Percentiles rank a stretch among this genome's conserved stretches.
Conservation (phyloP, 192 early-diverging fungal species). For the Podila clonocystis region DNA sequence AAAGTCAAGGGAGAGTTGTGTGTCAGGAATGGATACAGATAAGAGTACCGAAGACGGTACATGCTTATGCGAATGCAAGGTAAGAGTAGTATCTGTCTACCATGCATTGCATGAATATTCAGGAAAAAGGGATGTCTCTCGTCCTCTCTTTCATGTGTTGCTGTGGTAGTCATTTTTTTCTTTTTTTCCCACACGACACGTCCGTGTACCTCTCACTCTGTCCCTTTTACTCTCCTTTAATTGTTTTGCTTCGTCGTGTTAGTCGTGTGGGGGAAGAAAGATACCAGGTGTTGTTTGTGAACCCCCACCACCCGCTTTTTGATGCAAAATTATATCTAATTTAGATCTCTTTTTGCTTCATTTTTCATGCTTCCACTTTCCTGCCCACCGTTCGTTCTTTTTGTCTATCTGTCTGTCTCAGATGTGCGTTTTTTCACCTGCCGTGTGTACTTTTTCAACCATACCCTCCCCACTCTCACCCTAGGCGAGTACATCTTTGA, state of each 20-base stretch:
- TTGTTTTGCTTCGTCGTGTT: neutral
- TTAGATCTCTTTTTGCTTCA: neutral
- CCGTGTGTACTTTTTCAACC: neutral
- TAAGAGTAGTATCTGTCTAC: neutral
- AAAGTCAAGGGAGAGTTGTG: neutral
- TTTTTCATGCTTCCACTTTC: neutral
- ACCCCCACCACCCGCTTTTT: too few species aligned
- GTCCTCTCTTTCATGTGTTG: neutral
- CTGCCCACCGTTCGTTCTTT: too few species aligned
- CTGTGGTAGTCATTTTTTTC: neutral
- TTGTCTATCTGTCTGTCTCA: too few species aligned
- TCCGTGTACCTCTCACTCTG: neutral
- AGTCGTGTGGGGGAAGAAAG: neutral
- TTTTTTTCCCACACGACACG: neutral
- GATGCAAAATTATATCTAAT: neutral
- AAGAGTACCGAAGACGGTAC: neutral
- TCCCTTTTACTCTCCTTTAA: too few species aligned
- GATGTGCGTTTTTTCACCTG: neutral
- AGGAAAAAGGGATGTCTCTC: neutral
- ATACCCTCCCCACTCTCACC: neutral
- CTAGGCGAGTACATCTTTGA: neutral
- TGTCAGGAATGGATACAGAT: neutral
- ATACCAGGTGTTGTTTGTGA: neutral
- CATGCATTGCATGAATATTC: neutral
- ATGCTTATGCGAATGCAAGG: too few species aligned